Conservation (phyloP, 1,284 basidiomycete genomes). For the Amylostereum areolatum region DNA sequence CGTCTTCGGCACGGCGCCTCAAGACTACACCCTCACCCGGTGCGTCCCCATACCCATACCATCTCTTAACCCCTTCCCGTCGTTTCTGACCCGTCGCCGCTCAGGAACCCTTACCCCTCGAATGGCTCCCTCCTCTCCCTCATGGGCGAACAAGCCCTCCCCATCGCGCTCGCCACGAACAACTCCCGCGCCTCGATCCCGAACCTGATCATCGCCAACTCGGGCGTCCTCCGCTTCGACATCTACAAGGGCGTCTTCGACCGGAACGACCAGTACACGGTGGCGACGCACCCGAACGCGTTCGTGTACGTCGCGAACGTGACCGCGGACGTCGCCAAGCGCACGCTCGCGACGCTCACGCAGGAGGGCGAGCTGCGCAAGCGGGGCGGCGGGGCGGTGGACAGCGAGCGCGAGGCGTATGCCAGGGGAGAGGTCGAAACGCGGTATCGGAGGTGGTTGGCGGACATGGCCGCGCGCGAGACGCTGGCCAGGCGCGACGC, state of each 20-base stretch:
- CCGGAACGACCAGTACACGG: constrained; percentile 73
- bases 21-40: constrained; percentile 63
- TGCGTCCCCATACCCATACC: constrained; percentile 23
- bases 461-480: constrained; percentile 42
- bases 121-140: constrained; percentile 58
- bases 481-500: constrained; percentile 29
- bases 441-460: constrained; percentile 50
- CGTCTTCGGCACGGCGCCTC: constrained; percentile 64
- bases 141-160: constrained; percentile 52
- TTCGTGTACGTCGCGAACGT: constrained; percentile 60
- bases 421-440: constrained; percentile 44
- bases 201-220: constrained; percentile 69
- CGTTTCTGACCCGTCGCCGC: neutral
- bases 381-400: constrained; percentile 21
- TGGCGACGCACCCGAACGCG: constrained; percentile 55
- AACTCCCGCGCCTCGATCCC: constrained; percentile 54
- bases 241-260: constrained; percentile 66
- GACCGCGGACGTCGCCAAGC: constrained; percentile 38
- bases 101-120: constrained; percentile 59
- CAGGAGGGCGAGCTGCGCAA: constrained; percentile 30
- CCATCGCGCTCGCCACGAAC: constrained; percentile 52
- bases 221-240: constrained; percentile 71
- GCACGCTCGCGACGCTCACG: constrained; percentile 52
- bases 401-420: constrained; percentile 36
- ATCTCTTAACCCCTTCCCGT: neutral